Evolutionary conservation across 139 green algal genomes (phyloP), one percentile per base, ranked within the genome.

Genomic region (Yamagishiella unicocca): DNA sequence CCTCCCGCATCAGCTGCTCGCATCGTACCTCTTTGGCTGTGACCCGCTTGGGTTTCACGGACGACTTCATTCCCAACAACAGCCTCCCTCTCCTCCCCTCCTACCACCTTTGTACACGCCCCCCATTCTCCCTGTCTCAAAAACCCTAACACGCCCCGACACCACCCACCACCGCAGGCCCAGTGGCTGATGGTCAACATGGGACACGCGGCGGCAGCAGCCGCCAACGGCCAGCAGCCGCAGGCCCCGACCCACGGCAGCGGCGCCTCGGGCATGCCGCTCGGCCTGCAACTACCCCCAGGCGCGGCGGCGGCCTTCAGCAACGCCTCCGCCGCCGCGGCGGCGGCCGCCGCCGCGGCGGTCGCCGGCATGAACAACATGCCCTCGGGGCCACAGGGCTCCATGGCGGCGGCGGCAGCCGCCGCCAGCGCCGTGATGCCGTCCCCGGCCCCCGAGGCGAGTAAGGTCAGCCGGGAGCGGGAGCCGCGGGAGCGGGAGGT

Each of bases 101-200:
- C n/a, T n/a, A n/a, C n/a, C n/a, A n/a, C n/a, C n/a, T n/a, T n/a
- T n/a, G n/a, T n/a, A n/a, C n/a, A n/a, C n/a, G n/a, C n/a, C n/a
- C n/a, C n/a, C n/a, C n/a, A n/a, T n/a, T n/a, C n/a, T n/a, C n/a
- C n/a, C n/a, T n/a, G n/a, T n/a, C n/a, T n/a, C n/a, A n/a, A n/a
- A n/a, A n/a, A n/a, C n/a, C n/a, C n/a, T n/a, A n/a, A n/a, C n/a
- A n/a, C n/a, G n/a, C n/a, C n/a, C n/a, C n/a, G n/a, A n/a, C n/a
- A n/a, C n/a, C n/a, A n/a, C n/a, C 50, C 50, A 58, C 50, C 17
- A 12, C 50, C 50, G 21, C 78, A 84, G 78, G 58, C 79, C 19
- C 79, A 85, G 17, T 85, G 79, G 79, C 2, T 85, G n/a, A 76
- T 85, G 62, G 31, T 71, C 24, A 76, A 85, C 79, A 46, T 75